Evolutionary conservation across 805 yeast genomes (phyloP).

Genomic region (Clavispora carvajalis): DNA sequence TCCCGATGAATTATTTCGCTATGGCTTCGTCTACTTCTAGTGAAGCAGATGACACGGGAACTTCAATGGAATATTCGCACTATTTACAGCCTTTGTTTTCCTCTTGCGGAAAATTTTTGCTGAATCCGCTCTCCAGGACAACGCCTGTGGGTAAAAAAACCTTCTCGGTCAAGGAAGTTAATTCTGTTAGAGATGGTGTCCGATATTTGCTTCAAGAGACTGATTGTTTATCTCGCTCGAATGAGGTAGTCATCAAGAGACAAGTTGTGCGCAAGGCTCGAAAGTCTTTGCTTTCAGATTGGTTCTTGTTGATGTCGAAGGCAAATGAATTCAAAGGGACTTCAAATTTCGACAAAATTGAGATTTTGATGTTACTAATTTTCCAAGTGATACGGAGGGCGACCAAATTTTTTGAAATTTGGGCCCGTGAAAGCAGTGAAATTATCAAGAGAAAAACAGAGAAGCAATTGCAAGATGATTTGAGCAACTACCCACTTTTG

Average conservation of each 20-base stretch:
- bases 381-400: slow-evolving; percentile 66
- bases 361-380: slow-evolving; percentile 56
- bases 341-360: slow-evolving; percentile 50
- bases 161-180: slow-evolving; percentile 52
- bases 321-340: slow-evolving; percentile 73
- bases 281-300: slow-evolving; percentile 64
- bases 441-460: slow-evolving; percentile 36
- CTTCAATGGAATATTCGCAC: slow-evolving; percentile 13
- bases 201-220: slow-evolving; percentile 58
- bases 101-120: slow-evolving; percentile 60
- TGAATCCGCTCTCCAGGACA: slow-evolving; percentile 55
- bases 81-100: slow-evolving; percentile 54
- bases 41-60: slow-evolving; percentile 18
- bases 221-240: slow-evolving; percentile 70
- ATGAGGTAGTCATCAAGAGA: slow-evolving; percentile 58
- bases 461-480: slow-evolving; percentile 27
- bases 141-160: slow-evolving; percentile 39
- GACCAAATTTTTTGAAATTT: slow-evolving; percentile 57
- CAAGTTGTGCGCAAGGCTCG: slow-evolving; percentile 60
- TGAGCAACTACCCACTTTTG: slow-evolving; percentile 43
- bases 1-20: slow-evolving; percentile 75
- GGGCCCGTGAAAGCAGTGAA: slow-evolving; percentile 61
- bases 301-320: slow-evolving; percentile 73
- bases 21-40: slow-evolving; percentile 25
- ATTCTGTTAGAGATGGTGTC: slow-evolving; percentile 70